A percentile compares a stretch with the other conserved stretches of the same genome.
These are phyloP conservation scores for Nymphaea thermarum DNA, from an alignment of 164 flowering plant genomes.

Conservation along the genomic window DNA sequence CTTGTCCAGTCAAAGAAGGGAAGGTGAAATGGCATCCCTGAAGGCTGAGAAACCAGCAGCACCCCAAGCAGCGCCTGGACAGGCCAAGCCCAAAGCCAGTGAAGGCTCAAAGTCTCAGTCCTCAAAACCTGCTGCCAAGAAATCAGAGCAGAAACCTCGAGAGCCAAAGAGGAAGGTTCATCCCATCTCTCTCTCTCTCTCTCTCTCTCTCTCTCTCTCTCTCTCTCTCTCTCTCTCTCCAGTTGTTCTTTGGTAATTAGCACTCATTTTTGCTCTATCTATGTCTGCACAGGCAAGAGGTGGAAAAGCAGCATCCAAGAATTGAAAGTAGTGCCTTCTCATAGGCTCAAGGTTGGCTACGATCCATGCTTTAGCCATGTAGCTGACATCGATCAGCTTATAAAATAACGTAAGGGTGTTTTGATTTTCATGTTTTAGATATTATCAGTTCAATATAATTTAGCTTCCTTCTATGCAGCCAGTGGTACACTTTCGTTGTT, in stretches of 20 bases:
- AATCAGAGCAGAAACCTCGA: constrained; percentile 23
- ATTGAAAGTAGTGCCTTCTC: background rate
- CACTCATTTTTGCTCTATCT: background rate
- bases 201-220: background rate
- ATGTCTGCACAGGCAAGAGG: constrained; percentile 1
- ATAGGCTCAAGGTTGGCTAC: background rate
- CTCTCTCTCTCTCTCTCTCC: background rate
- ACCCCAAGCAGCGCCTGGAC: constrained; percentile 8
- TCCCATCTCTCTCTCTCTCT: background rate
- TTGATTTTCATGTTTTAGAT: background rate
- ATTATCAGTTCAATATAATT: background rate
- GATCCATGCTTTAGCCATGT: background rate
- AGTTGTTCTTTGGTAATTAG: background rate
- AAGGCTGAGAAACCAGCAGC: constrained; percentile 35
- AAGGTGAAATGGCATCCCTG: constrained; percentile 32
- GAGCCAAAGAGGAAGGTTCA: constrained; percentile 28
- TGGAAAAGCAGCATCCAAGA: constrained; percentile 3
- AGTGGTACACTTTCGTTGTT: background rate
- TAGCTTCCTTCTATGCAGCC: background rate
- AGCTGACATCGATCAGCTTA: background rate
- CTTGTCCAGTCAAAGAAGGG: background rate
- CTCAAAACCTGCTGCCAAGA: constrained; percentile 23
- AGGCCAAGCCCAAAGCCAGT: constrained; percentile 15
- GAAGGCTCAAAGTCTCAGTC: constrained; percentile 17
- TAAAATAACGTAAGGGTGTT: background rate